Base-by-base conservation (phyloP, 108 stramenopile species). In the Cyclotella choctawhatcheeana region DNA sequence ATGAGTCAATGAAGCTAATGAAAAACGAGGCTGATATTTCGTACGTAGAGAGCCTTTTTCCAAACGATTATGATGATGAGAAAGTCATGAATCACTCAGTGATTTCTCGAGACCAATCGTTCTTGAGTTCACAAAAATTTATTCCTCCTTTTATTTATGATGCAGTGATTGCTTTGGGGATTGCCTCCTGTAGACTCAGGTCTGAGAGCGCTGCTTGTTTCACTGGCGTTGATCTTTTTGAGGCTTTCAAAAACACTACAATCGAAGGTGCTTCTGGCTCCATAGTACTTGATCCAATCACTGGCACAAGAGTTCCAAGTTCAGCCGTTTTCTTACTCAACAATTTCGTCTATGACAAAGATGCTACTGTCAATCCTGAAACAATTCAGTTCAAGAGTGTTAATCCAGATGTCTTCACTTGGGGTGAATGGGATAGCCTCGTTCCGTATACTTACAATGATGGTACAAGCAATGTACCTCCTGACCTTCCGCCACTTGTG, bases 161-260 rank as follows among this genome's bases (percentile, higher is more conserved):
- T 67, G n/a, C 89, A 22, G 59, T 81, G 7, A 77, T 55, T n/a
- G 77, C 69, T 24, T 34, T 87, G 13, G 89, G 89, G 17, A 53
- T 89, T 7, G 71, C 86, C 18, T 86, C 83, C 14, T 88, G 87
- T 55, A 40, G 56, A 7, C 58, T 58, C 14, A 21, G 40, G 2
- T 27, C 54, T 1, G 40, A 77, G 5, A 48, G 52, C n/a, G n/a
- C n/a, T 62, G 35, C 67, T 14, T 69, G 18, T 4, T 71, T 89
- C 24, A 66, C 37, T 3, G 88, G 88, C 3, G 29, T 51, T 22
- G 43, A 67, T 17, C 82, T 76, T 13, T 89, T 64, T 53, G 29
- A 83, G 5, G 43, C 48, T 22, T 52, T 86, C 27, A 30, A 64
- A 8, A 59, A 79, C 10, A 52, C 71, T 14, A 18, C 48, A 12